phyloP scores from a whole-genome alignment of 805 yeast genomes.

The Candida hungchunana region DNA sequence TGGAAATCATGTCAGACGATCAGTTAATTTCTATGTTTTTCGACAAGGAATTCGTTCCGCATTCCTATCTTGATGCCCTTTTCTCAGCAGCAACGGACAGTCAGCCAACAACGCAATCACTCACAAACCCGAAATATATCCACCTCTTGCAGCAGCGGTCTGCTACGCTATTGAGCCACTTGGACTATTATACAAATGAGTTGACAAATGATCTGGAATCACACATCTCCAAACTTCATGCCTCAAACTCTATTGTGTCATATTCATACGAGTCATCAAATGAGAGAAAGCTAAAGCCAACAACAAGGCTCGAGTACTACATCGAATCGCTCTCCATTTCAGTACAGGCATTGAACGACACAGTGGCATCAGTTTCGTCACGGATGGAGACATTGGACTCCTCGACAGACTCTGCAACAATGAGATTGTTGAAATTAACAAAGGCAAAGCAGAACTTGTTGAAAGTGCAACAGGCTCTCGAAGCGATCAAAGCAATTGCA shows the following conservation, averaged over 20 bases:
- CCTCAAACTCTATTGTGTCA: slow-evolving; percentile 47
- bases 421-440: slow-evolving; percentile 41
- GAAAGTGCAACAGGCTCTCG: slow-evolving; percentile 43
- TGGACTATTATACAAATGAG: slow-evolving; percentile 61
- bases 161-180: slow-evolving; percentile 48
- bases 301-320: slow-evolving; percentile 63
- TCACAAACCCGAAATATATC: slow-evolving; percentile 27
- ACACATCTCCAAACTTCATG: slow-evolving; percentile 44
- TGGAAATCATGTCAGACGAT: slow-evolving; percentile 28
- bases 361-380: slow-evolving; percentile 29
- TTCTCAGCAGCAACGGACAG: slow-evolving; percentile 29
- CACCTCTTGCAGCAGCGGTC: slow-evolving; percentile 43
- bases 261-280: slow-evolving; percentile 29
- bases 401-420: no score
- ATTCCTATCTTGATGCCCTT: slow-evolving; percentile 60
- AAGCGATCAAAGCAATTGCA: slow-evolving; percentile 37
- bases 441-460: slow-evolving; percentile 41
- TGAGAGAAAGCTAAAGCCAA: slow-evolving; percentile 33
- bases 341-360: slow-evolving; percentile 50
- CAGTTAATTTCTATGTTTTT: slow-evolving; percentile 65
- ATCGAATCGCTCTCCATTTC: slow-evolving; percentile 57
- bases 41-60: slow-evolving; percentile 61
- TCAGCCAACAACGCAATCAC: no score
- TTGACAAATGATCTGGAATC: slow-evolving; percentile 49
- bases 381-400: no score